phyloP scores from a whole-genome alignment of 352 stramenopile species.

The Pythium dissotocum region DNA sequence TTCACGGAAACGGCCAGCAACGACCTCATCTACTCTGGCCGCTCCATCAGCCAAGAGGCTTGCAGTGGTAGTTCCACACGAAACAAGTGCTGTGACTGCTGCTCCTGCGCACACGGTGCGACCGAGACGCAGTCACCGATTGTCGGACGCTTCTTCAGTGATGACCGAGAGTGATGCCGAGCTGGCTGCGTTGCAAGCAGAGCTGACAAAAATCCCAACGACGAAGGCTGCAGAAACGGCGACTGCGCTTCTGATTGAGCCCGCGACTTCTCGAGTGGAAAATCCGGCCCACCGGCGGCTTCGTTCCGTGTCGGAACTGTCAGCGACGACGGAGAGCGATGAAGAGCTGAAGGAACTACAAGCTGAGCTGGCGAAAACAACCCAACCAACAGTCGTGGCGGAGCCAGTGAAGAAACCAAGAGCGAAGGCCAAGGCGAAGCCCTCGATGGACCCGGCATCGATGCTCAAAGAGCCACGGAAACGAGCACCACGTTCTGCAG shows the following conservation, averaged over 20 bases:
- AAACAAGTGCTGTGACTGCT: background rate
- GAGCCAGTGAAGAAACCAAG: background rate
- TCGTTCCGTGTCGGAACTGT: slow-evolving; percentile 23
- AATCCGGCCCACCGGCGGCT: background rate
- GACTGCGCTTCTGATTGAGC: slow-evolving; percentile 13
- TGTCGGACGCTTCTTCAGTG: slow-evolving; percentile 26
- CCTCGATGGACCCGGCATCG: background rate
- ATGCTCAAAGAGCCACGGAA: slow-evolving; percentile 4
- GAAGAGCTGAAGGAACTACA: slow-evolving; percentile 38
- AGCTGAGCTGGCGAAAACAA: slow-evolving; percentile 25
- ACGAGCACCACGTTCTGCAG: background rate
- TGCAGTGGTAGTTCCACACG: background rate
- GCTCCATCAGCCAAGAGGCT: background rate
- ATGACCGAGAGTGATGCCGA: slow-evolving; percentile 31
- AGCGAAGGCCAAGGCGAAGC: background rate
- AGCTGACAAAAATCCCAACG: slow-evolving; percentile 22
- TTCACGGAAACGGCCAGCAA: slow-evolving; percentile 2
- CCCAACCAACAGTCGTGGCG: background rate
- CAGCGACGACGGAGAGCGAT: slow-evolving; percentile 31
- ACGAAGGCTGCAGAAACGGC: background rate
- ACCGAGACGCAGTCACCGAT: slow-evolving; percentile 11
- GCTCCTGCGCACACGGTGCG: background rate
- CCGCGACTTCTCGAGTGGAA: background rate
- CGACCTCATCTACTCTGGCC: background rate
- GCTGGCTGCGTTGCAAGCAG: slow-evolving; percentile 35